Percentiles rank a stretch among this genome's conserved stretches.
Conservation (phyloP, 2,329 filamentous ascomycete genomes). For the Coccinonectria pachysandricola region DNA sequence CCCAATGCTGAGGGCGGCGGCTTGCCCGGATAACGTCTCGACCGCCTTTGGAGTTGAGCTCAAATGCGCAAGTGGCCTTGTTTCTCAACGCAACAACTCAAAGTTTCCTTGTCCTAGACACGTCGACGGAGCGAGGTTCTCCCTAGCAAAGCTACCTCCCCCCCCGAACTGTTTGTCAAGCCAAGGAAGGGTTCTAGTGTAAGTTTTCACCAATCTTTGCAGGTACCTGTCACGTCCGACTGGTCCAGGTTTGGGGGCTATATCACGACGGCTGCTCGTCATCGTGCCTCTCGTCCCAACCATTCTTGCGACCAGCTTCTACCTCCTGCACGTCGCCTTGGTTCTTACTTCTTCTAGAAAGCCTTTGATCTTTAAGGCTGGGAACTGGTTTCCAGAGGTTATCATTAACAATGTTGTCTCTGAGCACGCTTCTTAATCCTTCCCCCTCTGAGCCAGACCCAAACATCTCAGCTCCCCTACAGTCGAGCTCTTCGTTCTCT, state of each 20-base stretch:
- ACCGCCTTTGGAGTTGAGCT: slow-evolving; percentile 17
- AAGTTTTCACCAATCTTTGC: slow-evolving; percentile 13
- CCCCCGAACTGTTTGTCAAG: slow-evolving; percentile 18
- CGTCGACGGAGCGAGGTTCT: slow-evolving; percentile 8
- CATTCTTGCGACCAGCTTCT: slow-evolving; percentile 8
- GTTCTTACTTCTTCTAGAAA: slow-evolving; percentile 2
- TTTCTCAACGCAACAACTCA: slow-evolving; percentile 8
- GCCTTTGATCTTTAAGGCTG: too few relatives aligned
- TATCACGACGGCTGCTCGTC: slow-evolving; percentile 19
- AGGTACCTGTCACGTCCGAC: slow-evolving; percentile 15
- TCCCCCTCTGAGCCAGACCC: slow-evolving; percentile 33
- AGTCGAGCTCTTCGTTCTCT: slow-evolving; percentile 26
- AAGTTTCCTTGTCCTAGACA: slow-evolving; percentile 12
- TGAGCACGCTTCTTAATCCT: slow-evolving; percentile 58
- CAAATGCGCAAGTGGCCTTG: slow-evolving; percentile 7
- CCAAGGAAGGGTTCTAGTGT: slow-evolving; percentile 13
- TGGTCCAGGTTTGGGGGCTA: slow-evolving; percentile 12
- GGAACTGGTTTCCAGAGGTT: too few relatives aligned
- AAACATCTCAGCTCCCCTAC: slow-evolving; percentile 24
- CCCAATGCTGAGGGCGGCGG: slow-evolving; percentile 6
- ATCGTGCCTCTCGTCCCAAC: too few relatives aligned
- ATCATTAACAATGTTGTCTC: slow-evolving; percentile 45
- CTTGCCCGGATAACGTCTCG: slow-evolving; percentile 9
- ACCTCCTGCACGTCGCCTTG: slow-evolving; percentile 5
- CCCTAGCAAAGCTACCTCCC: slow-evolving; percentile 7